Evolutionary conservation across 2,329 filamentous ascomycete species (phyloP), one percentile per base, ranked within the genome.

Genomic region (Colletotrichum sp.): DNA sequence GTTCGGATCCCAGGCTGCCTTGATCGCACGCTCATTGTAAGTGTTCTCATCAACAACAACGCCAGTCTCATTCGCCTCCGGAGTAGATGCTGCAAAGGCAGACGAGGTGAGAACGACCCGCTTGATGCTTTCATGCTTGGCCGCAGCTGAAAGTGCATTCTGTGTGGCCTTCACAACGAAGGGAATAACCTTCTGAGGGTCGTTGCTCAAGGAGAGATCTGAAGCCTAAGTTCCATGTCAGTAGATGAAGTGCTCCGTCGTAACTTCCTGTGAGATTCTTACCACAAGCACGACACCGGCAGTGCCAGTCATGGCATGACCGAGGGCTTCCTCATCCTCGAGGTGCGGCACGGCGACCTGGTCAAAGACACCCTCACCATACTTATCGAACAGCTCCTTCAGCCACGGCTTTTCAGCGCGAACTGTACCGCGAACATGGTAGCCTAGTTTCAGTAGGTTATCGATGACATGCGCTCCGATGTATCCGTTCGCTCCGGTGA

Each of bases 361-460:
- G 47, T 84, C 81, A 29, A 86, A 84, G 1, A 71, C 77, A 18
- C 43, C 43, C n/a, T 79, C 82, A 1, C 81, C 83, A 70, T 83
- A 81, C 27, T 80, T 78, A n/a, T 80, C 76, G 16, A 83, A 82
- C 0, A 78, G 64, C 4, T 78, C 72, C 2, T 62, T 71, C 18
- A 83, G 61, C 81, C 83, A 85, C 1, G 78, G 65, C 34, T 77
- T 80, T 68, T 83, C 43, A 6, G 70, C 33, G 6, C 86, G 85
- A 8, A 84, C 83, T 2, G 85, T 86, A 2, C 86, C 87, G 18
- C 86, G 84, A 21, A 89, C 86, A 5, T 80, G 81, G 72, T 84
- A 87, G 16, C 86, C 86, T 0, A 76, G 77, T 1, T 76, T 65
- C 0, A 87, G 81, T 11, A 86, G 76, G 34, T 84, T 79, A 58